phyloP scores from a whole-genome alignment of 345 rosid genomes.

The Dipteronia dyeriana region DNA sequence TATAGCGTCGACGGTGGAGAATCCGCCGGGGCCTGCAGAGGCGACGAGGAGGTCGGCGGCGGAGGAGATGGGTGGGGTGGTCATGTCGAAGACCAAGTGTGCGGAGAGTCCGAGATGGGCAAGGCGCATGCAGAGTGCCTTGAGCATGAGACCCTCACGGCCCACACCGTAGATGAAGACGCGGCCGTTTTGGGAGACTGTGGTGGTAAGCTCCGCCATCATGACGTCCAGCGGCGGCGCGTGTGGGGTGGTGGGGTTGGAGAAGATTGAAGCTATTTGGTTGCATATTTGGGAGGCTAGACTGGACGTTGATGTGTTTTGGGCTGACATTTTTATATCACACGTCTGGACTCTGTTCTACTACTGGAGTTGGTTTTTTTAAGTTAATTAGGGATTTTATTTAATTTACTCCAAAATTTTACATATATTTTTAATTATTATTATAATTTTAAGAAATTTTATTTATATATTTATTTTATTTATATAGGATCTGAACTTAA shows the following conservation, averaged over 20 bases:
- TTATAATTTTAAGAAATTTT: too few species aligned
- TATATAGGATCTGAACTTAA: too few species aligned
- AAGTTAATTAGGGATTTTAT: too few species aligned
- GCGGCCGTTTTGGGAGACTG: slow-evolving; percentile 45
- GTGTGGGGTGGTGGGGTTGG: slow-evolving; percentile 43
- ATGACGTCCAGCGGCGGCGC: slow-evolving; percentile 58
- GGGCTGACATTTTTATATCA: slow-evolving; percentile 14
- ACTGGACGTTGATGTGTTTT: slow-evolving; percentile 19
- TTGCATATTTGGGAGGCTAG: slow-evolving; percentile 63
- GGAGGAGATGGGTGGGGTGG: slow-evolving; percentile 71
- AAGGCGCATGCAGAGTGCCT: slow-evolving; percentile 83
- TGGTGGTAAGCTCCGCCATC: slow-evolving; percentile 46
- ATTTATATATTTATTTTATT: too few species aligned
- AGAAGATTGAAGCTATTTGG: slow-evolving; percentile 66
- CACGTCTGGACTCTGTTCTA: background rate
- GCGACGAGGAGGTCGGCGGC: slow-evolving; percentile 65
- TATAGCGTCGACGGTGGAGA: slow-evolving; percentile 84
- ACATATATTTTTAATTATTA: too few species aligned
- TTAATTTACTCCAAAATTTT: too few species aligned
- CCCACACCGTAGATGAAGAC: slow-evolving; percentile 88
- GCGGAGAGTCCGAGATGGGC: slow-evolving; percentile 77
- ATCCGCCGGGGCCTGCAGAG: slow-evolving; percentile 82
- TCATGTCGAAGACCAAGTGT: slow-evolving; percentile 79
- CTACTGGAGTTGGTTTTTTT: too few species aligned
- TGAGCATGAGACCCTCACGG: slow-evolving; percentile 86